phyloP scores from a whole-genome alignment of 208 protist genomes.

The Crithidia sp. region DNA sequence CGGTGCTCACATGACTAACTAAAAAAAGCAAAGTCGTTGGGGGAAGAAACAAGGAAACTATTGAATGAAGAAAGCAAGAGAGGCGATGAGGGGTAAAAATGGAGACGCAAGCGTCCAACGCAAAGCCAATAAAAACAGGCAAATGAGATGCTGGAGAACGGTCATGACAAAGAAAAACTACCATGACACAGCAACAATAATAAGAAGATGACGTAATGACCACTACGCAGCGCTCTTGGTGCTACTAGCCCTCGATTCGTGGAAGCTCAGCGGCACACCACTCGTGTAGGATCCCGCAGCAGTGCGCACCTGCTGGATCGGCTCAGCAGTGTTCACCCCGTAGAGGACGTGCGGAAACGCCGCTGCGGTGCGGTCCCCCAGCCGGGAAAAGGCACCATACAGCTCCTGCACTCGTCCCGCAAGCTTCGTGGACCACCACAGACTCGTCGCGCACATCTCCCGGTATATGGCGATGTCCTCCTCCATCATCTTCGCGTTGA shows the following conservation, averaged over 20 bases:
- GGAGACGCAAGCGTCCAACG: neutral
- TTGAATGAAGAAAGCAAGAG: neutral
- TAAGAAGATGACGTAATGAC: neutral
- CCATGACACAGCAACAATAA: too few relatives aligned
- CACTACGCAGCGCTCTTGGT: neutral
- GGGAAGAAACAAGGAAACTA: too few relatives aligned
- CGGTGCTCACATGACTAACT: too few relatives aligned
- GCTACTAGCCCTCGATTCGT: neutral
- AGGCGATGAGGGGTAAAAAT: neutral
- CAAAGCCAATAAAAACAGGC: neutral
- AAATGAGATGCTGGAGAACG: too few relatives aligned
- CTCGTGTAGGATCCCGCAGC: neutral
- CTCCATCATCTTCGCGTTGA: conserved; percentile 5
- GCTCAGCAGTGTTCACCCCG: neutral
- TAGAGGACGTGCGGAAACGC: neutral
- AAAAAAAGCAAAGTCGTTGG: too few relatives aligned
- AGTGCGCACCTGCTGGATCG: too few relatives aligned
- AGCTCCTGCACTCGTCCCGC: neutral
- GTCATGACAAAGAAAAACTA: neutral
- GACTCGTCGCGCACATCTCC: neutral
- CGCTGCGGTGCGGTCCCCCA: neutral
- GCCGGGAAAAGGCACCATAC: neutral
- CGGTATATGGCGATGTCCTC: neutral
- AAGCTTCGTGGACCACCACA: conserved; percentile 8
- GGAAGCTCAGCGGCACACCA: conserved; percentile 1